These are phyloP conservation scores for Parvularia atlantis DNA, from an alignment of 78 protist species.

Conservation along the genomic window DNA sequence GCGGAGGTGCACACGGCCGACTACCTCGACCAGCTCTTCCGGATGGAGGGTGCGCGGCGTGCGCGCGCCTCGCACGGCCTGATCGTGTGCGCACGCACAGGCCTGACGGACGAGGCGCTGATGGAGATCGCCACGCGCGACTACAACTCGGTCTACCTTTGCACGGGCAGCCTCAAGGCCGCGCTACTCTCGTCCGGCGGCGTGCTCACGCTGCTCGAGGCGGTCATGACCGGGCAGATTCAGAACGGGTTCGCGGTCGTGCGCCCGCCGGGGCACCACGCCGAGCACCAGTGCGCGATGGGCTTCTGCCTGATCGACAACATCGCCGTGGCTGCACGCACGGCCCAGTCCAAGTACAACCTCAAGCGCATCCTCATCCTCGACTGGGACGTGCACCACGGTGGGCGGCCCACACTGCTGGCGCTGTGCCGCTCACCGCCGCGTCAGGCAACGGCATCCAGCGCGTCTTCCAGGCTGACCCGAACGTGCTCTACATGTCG, in stretches of 20 bases:
- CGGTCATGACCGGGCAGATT: constrained; percentile 13
- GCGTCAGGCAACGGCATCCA: constrained; percentile 58
- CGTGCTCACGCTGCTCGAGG: constrained; percentile 4
- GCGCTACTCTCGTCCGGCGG: too few relatives aligned
- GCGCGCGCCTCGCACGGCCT: too few relatives aligned
- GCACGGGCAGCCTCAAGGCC: too few relatives aligned
- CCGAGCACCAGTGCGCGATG: constrained; percentile 5
- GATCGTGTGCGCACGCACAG: too few relatives aligned
- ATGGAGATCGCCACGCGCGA: too few relatives aligned
- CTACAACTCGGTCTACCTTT: too few relatives aligned
- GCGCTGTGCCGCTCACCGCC: background rate
- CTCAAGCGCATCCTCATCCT: constrained; percentile 19
- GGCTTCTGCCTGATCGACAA: constrained; percentile 48
- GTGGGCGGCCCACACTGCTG: background rate
- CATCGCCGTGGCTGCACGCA: constrained; percentile 29
- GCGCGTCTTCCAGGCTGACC: constrained; percentile 17
- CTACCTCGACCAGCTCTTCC: too few relatives aligned
- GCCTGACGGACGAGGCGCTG: too few relatives aligned
- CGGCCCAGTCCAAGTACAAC: background rate
- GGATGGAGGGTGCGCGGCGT: too few relatives aligned
- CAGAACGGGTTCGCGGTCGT: constrained; percentile 44
- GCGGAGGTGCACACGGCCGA: too few relatives aligned
- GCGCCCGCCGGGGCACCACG: constrained; percentile 62
- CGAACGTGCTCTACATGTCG: constrained; percentile 28
- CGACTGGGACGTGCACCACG: constrained; percentile 27